Percentiles rank a stretch among this genome's conserved stretches.
phyloP scores from a whole-genome alignment of 2,329 filamentous ascomycete genomes.

The Aspergillus udagawae region DNA sequence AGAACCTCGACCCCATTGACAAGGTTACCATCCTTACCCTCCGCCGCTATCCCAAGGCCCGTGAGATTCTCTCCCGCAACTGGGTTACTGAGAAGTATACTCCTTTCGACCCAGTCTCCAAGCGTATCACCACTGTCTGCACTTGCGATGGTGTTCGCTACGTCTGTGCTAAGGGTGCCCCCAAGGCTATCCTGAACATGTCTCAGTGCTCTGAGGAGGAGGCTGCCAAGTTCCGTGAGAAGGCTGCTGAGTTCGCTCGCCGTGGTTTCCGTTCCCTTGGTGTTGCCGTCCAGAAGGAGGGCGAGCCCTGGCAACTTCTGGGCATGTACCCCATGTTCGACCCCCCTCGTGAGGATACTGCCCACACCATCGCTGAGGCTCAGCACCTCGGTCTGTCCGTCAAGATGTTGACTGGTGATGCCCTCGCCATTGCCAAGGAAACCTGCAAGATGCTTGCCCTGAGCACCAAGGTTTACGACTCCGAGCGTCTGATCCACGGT shows the following conservation, averaged over 20 bases:
- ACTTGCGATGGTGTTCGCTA: constrained; percentile 66
- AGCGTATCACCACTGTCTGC: constrained; percentile 70
- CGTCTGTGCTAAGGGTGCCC: constrained; percentile 72
- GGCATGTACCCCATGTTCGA: constrained; percentile 79
- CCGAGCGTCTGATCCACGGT: constrained; percentile 71
- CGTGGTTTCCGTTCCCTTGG: constrained; percentile 77
- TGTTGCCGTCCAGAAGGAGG: constrained; percentile 74
- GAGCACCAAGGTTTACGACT: constrained; percentile 78
- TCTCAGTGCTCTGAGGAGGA: constrained; percentile 64
- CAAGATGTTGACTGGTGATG: constrained; percentile 80
- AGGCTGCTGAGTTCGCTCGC: constrained; percentile 70
- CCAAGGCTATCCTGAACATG: constrained; percentile 69
- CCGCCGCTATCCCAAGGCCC: constrained; percentile 71
- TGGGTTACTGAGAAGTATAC: constrained; percentile 76
- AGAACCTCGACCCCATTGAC: constrained; percentile 74
- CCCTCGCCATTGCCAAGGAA: constrained; percentile 75
- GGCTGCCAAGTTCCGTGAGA: constrained; percentile 64
- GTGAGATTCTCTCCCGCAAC: constrained; percentile 69
- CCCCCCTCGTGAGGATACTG: constrained; percentile 72
- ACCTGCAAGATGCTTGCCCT: constrained; percentile 79
- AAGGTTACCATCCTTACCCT: constrained; percentile 74
- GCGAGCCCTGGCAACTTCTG: constrained; percentile 68
- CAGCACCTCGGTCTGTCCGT: constrained; percentile 72
- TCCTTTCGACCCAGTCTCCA: constrained; percentile 69
- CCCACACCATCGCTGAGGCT: constrained; percentile 72